Percentiles rank a stretch among this genome's conserved stretches.
Conservation (phyloP, 352 stramenopile species). For the Pythium pectinolyticum region DNA sequence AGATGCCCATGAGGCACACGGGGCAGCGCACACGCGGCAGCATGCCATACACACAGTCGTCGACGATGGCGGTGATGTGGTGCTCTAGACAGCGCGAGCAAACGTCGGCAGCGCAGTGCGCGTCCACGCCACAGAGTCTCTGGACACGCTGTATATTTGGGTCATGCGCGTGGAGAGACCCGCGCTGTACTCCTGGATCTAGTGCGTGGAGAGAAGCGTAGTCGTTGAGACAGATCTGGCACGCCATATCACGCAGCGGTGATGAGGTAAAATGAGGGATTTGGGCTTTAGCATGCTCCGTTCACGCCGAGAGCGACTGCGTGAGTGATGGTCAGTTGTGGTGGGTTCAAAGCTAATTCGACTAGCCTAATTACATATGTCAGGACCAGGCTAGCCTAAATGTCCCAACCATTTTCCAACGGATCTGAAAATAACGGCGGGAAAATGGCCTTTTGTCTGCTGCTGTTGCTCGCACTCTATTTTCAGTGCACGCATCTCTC, state of each 20-base stretch:
- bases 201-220: constrained; percentile 5
- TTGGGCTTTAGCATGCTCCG: too few species aligned
- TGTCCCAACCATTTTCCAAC: too few species aligned
- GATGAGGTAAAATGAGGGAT: background rate
- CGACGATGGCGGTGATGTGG: background rate
- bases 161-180: too few species aligned
- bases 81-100: background rate
- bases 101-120: background rate
- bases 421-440: too few species aligned
- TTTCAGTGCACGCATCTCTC: too few species aligned
- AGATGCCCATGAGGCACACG: constrained; percentile 26
- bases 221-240: constrained; percentile 43
- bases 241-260: constrained; percentile 11
- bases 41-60: constrained; percentile 17
- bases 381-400: too few species aligned
- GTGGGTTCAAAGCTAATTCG: constrained; percentile 2
- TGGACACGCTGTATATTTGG: background rate
- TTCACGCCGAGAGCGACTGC: too few species aligned
- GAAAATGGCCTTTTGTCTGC: too few species aligned
- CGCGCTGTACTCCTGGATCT: background rate
- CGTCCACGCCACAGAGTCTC: background rate
- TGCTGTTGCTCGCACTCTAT: too few species aligned
- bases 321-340: background rate
- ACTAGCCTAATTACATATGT: too few species aligned
- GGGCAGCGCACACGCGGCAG: constrained; percentile 35